Conservation (phyloP, 371 early-diverging fungal species). For the Apophysomyces ossiformis region DNA sequence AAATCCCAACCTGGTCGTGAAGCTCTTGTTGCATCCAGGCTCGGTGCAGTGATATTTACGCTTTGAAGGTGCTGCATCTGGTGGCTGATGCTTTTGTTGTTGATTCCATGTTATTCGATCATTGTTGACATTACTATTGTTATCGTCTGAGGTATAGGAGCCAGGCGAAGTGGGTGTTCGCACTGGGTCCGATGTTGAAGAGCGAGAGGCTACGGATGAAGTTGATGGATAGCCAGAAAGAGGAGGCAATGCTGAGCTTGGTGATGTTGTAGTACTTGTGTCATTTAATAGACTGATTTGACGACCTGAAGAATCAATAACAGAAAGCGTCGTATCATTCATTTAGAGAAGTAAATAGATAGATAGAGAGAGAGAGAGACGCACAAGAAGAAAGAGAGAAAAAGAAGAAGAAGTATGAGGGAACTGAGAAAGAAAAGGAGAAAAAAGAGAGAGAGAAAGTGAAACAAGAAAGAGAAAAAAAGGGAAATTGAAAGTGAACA, state of each 20-base stretch:
- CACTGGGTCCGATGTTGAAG: neutral
- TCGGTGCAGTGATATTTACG: conserved; percentile 49
- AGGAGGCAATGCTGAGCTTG: conserved; percentile 4
- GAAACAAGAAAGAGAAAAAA: conserved; percentile 14
- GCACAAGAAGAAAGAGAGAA: conserved; percentile 16
- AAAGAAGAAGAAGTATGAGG: neutral
- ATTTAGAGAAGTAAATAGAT: conserved; percentile 7
- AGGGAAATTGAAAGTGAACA: neutral
- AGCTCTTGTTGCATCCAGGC: conserved; percentile 54
- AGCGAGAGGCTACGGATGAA: conserved; percentile 1
- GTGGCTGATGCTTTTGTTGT: conserved; percentile 8
- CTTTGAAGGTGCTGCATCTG: conserved; percentile 23
- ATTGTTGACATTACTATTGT: conserved; percentile 8
- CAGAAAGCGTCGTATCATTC: conserved; percentile 22
- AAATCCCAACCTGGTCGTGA: conserved; percentile 48
- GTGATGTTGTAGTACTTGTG: conserved; percentile 7
- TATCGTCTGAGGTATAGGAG: conserved; percentile 6
- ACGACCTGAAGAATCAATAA: conserved; percentile 29
- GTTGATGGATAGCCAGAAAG: conserved; percentile 5
- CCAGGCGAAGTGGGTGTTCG: conserved; percentile 6
- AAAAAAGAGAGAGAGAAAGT: neutral
- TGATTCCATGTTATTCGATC: conserved; percentile 9
- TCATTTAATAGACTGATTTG: conserved; percentile 32
- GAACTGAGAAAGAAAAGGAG: too few species aligned
- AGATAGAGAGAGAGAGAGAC: conserved; percentile 8